Evolutionary conservation across 495 filamentous ascomycete genomes (phyloP).

Genomic region (Aspergillus panamensis): DNA sequence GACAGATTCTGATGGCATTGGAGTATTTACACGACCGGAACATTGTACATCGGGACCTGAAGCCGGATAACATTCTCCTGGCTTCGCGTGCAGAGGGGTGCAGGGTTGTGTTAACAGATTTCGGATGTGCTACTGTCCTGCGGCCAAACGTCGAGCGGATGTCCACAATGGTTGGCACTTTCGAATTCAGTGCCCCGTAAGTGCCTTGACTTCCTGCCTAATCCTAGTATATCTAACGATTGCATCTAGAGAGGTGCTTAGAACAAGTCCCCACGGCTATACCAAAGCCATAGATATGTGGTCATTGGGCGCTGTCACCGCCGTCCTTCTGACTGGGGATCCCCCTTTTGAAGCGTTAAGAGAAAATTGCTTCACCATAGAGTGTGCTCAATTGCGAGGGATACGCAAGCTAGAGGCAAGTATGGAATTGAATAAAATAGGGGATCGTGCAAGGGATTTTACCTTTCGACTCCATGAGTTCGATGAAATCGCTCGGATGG

Average conservation of each 20-base stretch:
- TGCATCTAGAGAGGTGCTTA: slow-evolving; percentile 44
- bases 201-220: slow-evolving; percentile 30
- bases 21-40: slow-evolving; percentile 54
- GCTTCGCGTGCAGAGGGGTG: slow-evolving; percentile 44
- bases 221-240: slow-evolving; percentile 13
- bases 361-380: slow-evolving; percentile 14
- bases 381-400: slow-evolving; percentile 25
- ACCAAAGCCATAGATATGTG: slow-evolving; percentile 61
- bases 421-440: slow-evolving; percentile 35
- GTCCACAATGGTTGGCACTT: slow-evolving; percentile 61
- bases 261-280: slow-evolving; percentile 43
- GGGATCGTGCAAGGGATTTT: slow-evolving; percentile 49
- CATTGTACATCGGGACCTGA: slow-evolving; percentile 66
- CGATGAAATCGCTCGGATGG: slow-evolving; percentile 50
- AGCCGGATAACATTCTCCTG: slow-evolving; percentile 67
- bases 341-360: slow-evolving; percentile 34
- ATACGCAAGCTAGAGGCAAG: slow-evolving; percentile 35
- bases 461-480: slow-evolving; percentile 50
- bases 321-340: slow-evolving; percentile 48
- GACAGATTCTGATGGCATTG: slow-evolving; percentile 58
- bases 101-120: slow-evolving; percentile 69
- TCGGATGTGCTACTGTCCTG: slow-evolving; percentile 58
- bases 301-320: slow-evolving; percentile 56
- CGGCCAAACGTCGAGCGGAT: slow-evolving; percentile 44
- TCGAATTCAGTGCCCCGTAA: slow-evolving; percentile 69